Evolutionary conservation across 306 rosid species (phyloP).

Genomic region (Vicia faba): DNA sequence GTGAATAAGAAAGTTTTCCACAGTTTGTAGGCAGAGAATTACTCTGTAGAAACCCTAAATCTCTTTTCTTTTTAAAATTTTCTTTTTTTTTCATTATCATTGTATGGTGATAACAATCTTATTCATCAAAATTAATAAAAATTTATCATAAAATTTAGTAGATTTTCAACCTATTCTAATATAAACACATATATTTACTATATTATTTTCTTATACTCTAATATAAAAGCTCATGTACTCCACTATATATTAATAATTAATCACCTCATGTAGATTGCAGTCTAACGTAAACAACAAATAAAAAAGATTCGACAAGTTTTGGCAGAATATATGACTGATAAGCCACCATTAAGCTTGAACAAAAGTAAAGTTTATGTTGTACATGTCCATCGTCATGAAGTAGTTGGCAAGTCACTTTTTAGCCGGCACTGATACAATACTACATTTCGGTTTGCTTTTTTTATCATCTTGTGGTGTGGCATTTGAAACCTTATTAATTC

Average conservation of each 20-base stretch:
- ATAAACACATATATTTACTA: no score
- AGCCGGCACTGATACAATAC: constrained; percentile 27
- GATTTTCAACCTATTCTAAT: no score
- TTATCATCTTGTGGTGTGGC: constrained; percentile 24
- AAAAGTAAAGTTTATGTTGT: constrained; percentile 24
- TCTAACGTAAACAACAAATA: neutral
- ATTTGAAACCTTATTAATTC: constrained; percentile 27
- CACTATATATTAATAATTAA: no score
- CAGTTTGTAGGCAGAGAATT: no score
- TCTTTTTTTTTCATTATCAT: no score
- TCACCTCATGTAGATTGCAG: neutral
- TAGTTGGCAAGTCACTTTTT: constrained; percentile 41
- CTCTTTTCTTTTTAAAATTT: no score
- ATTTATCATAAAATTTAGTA: no score
- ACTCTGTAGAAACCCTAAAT: no score
- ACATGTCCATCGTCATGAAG: constrained; percentile 5
- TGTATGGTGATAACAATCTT: no score
- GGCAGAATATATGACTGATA: neutral
- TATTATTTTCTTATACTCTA: no score
- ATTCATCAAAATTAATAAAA: no score
- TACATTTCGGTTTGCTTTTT: constrained; percentile 17
- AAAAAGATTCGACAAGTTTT: neutral
- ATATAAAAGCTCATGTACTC: neutral
- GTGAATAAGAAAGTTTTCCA: no score
- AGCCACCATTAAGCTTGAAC: neutral